phyloP scores from a whole-genome alignment of 208 protist genomes.

The Leishmania tropica region DNA sequence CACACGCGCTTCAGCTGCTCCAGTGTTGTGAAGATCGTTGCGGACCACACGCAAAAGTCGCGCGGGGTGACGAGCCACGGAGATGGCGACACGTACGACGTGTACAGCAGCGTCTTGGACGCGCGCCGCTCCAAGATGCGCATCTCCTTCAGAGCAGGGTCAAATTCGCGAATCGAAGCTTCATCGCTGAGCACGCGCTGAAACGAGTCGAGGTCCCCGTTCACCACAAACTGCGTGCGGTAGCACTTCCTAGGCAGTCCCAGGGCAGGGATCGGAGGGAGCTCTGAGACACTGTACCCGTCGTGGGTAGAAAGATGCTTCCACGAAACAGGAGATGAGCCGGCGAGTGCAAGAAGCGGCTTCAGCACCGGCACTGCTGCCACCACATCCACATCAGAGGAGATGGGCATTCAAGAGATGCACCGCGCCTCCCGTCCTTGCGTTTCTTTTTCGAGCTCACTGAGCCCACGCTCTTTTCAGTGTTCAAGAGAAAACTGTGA shows the following conservation, averaged over 20 bases:
- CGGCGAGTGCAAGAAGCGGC: constrained; percentile 10
- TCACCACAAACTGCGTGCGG: constrained; percentile 29
- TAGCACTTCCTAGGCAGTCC: constrained; percentile 31
- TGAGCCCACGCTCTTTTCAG: background rate
- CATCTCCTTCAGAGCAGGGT: constrained; percentile 31
- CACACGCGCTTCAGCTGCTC: constrained; percentile 12
- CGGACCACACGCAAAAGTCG: constrained; percentile 40
- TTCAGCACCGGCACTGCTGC: constrained; percentile 21
- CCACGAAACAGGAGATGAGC: constrained; percentile 8
- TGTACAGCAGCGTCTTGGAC: constrained; percentile 35
- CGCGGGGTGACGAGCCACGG: constrained; percentile 42
- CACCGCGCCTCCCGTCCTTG: background rate
- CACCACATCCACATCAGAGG: constrained; percentile 24
- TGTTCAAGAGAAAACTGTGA: background rate
- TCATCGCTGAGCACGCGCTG: constrained; percentile 16
- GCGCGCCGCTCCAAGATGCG: constrained; percentile 19
- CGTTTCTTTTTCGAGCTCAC: background rate
- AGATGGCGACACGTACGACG: constrained; percentile 40
- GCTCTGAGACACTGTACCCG: constrained; percentile 17
- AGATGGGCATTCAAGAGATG: background rate
- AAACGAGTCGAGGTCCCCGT: constrained; percentile 23
- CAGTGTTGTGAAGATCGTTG: constrained; percentile 15
- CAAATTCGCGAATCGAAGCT: constrained; percentile 18
- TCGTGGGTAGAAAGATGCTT: constrained; percentile 1
- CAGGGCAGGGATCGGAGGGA: constrained; percentile 5